A percentile compares a stretch with the other conserved stretches of the same genome.
These are phyloP conservation scores for Spergularia azorica DNA, from an alignment of 179 eudicot genomes.

Conservation along the genomic window DNA sequence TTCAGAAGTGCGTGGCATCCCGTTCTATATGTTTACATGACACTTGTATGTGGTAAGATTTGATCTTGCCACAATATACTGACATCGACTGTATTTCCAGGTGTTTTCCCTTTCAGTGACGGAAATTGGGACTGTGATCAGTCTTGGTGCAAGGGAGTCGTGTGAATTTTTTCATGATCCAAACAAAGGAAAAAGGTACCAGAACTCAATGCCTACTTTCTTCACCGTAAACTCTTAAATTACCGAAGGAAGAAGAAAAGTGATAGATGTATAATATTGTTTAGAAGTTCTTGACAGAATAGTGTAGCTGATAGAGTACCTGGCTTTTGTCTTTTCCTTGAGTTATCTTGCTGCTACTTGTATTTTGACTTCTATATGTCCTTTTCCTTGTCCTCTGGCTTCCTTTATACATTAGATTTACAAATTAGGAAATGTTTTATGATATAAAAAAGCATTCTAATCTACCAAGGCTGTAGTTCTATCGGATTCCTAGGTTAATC, in stretches of 20 bases:
- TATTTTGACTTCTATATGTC: too few species aligned
- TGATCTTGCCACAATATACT: background rate
- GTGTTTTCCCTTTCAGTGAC: slow-evolving; percentile 83
- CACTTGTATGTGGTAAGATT: background rate
- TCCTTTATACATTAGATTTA: too few species aligned
- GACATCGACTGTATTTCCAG: slow-evolving; percentile 34
- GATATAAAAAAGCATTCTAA: too few species aligned
- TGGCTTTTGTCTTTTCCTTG: too few species aligned
- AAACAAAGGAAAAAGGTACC: slow-evolving; percentile 77
- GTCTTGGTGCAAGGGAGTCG: slow-evolving; percentile 83
- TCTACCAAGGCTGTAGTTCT: too few species aligned
- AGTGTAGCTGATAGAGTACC: background rate
- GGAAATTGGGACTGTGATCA: slow-evolving; percentile 79
- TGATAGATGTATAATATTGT: background rate
- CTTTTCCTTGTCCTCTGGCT: too few species aligned
- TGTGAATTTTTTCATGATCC: slow-evolving; percentile 99
- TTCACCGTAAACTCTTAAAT: background rate
- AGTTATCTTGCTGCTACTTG: too few species aligned
- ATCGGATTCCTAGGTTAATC: too few species aligned
- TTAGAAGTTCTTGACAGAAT: too few species aligned
- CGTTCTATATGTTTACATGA: background rate
- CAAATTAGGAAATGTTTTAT: too few species aligned
- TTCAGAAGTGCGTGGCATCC: background rate
- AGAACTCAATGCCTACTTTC: background rate
- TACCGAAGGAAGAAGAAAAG: background rate